A percentile compares a stretch with the other conserved stretches of the same genome.
phyloP scores from a whole-genome alignment of 768 basidiomycete genomes.

The Neoboletus subvelutipes region DNA sequence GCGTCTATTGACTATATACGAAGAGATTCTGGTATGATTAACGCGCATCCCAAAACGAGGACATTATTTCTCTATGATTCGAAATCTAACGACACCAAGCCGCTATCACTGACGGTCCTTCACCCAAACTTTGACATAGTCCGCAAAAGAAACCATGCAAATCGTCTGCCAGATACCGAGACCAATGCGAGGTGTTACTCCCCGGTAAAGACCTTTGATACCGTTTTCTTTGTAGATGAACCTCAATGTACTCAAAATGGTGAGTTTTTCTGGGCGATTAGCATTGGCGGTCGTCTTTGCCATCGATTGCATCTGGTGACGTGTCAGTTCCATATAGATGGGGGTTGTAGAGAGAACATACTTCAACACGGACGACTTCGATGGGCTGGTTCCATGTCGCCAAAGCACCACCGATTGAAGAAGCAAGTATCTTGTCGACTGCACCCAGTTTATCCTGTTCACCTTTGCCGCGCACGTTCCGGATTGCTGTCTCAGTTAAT shows the following conservation, averaged over 20 bases:
- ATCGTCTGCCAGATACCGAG: conserved; percentile 97
- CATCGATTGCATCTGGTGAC: conserved; percentile 95
- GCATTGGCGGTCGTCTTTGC: conserved; percentile 68
- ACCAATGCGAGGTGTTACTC: conserved; percentile 94
- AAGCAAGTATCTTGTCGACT: conserved; percentile 84
- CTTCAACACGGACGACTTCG: conserved; percentile 96
- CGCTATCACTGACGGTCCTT: conserved; percentile 38
- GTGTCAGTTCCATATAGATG: conserved; percentile 2
- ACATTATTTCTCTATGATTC: conserved; percentile 26
- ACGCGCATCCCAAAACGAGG: conserved; percentile 13
- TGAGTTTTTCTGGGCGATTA: conserved; percentile 88
- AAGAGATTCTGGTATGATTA: conserved; percentile 14
- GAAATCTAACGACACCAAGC: conserved; percentile 1
- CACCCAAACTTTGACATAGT: conserved; percentile 91
- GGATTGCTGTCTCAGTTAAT: conserved; percentile 79
- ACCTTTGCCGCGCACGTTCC: conserved; percentile 72
- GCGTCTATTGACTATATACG: neutral
- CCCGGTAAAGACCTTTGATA: conserved; percentile 93
- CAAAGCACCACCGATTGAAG: conserved; percentile 88
- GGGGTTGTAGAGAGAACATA: conserved; percentile 28
- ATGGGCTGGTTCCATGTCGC: conserved; percentile 99
- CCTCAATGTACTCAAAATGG: conserved; percentile 85
- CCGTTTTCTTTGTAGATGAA: conserved; percentile 98
- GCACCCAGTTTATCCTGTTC: conserved; percentile 74
- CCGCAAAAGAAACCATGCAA: conserved; percentile 98